Base-by-base conservation (phyloP, 306 rosid genomes). In the Rubus idaeus region DNA sequence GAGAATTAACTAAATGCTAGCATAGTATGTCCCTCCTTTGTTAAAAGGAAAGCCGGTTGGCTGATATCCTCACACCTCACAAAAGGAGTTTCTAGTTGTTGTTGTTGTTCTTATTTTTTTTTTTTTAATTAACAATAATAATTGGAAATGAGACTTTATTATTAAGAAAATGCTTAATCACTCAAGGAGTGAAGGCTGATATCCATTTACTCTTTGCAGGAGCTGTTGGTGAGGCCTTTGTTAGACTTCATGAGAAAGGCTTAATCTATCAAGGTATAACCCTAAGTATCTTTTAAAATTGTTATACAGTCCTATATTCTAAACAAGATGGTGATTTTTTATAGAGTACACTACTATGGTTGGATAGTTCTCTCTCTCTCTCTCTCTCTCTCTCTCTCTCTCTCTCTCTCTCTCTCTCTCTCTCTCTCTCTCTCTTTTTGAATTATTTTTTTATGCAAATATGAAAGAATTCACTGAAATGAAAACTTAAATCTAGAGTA, bases 151-250 rank as follows among this genome's bases (percentile, higher is more conserved):
- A 58, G 9, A 23, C 64, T 20, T 23, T 23, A 58, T 20, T 57
- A 21, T 57, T 57, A 26, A 26, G 20, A 47, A 47, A 46, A 47
- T 17, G 9, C 47, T 9, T 30, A 39, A 30, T 70, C 10, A 8
- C 26, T 50, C 26, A 52, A 71, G n/a, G n/a, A n/a, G n/a, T n/a
- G n/a, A n/a, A n/a, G 47, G n/a, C 35, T 73, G 16, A 23, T 56
- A n/a, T 58, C 67, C 45, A 66, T 80, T 67, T 50, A 66, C 85
- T 87, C 74, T 60, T 57, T 83, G 87, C 90, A 94, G 98, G 92
- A 81, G 96, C 98, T 69, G 98, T 94, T 70, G 78, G 89, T 74
- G 98, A 94, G 86, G 97, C 98, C 76, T 94, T 94, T 90, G 91
- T 94, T 73, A 88, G 87, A 84, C 98, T 94, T 78, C 98, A 94